phyloP scores from a whole-genome alignment of 2,329 filamentous ascomycete species.

The Fusarium metavorans region DNA sequence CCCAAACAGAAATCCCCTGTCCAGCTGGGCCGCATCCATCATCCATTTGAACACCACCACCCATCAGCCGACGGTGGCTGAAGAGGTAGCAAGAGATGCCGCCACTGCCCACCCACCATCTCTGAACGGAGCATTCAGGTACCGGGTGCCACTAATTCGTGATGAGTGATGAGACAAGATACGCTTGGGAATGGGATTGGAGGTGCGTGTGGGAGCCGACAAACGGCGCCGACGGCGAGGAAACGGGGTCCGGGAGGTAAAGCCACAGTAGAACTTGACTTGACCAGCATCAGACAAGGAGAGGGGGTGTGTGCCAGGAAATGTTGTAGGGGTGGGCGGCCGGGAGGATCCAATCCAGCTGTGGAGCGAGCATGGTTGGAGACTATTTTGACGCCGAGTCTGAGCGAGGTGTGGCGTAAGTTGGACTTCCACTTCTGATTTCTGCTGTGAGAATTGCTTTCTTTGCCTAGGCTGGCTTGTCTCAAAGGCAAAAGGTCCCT shows the following conservation, averaged over 20 bases:
- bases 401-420: slow-evolving; percentile 27
- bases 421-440: slow-evolving; percentile 24
- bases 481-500: slow-evolving; percentile 24
- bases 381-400: slow-evolving; percentile 34
- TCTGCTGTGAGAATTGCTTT: slow-evolving; percentile 20
- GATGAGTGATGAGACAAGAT: slow-evolving; percentile 15
- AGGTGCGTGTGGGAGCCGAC: slow-evolving; percentile 23
- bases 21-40: slow-evolving; percentile 12
- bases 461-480: slow-evolving; percentile 2
- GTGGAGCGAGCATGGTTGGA: slow-evolving; percentile 18
- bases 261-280: slow-evolving; percentile 32
- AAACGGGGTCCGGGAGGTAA: slow-evolving; percentile 33
- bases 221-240: slow-evolving; percentile 32
- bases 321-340: slow-evolving; percentile 4
- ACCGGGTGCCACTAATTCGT: slow-evolving; percentile 35
- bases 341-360: not conserved
- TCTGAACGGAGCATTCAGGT: slow-evolving; percentile 33
- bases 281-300: not conserved
- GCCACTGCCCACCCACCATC: slow-evolving; percentile 33
- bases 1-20: slow-evolving; percentile 18
- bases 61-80: slow-evolving; percentile 30
- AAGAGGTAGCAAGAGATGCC: slow-evolving; percentile 23
- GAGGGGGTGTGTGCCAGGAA: slow-evolving; percentile 12
- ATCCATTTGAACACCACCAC: slow-evolving; percentile 9
- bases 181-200: slow-evolving; percentile 13